A percentile compares a stretch with the other conserved stretches of the same genome.
These are phyloP conservation scores for Cyclocybe aegerita DNA, from an alignment of 768 basidiomycete genomes.

Conservation along the genomic window DNA sequence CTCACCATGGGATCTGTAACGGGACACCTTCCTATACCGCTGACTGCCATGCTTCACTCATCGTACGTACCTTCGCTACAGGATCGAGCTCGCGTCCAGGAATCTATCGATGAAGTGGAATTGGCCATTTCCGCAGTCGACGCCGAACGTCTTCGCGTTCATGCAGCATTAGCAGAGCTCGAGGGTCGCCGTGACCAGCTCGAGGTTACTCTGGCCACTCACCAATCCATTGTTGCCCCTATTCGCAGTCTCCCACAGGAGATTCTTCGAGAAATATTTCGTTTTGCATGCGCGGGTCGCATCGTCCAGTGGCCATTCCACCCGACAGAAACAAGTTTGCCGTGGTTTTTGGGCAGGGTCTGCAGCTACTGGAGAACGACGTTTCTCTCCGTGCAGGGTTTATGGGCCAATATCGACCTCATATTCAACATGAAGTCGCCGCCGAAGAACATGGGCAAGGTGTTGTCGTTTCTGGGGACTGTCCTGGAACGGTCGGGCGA, in stretches of 20 bases:
- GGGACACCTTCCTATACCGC: no score
- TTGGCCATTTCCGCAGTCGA: slow-evolving; percentile 6
- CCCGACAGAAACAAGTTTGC: slow-evolving; percentile 6
- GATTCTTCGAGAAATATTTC: slow-evolving; percentile 23
- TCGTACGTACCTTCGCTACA: slow-evolving; percentile 14
- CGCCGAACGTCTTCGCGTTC: slow-evolving; percentile 14
- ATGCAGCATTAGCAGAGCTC: slow-evolving; percentile 9
- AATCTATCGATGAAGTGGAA: slow-evolving; percentile 8
- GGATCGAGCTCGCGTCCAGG: slow-evolving; percentile 9
- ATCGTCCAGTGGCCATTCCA: slow-evolving; percentile 14
- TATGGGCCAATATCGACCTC: slow-evolving; percentile 21
- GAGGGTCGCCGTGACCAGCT: slow-evolving; percentile 9
- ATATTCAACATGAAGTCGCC: slow-evolving; percentile 3
- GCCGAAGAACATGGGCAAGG: not conserved
- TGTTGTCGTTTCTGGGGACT: slow-evolving; percentile 15
- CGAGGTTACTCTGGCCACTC: slow-evolving; percentile 1
- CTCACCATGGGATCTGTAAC: no score
- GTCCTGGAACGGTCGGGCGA: slow-evolving; percentile 20
- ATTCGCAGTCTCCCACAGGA: slow-evolving; percentile 23
- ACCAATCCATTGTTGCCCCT: slow-evolving; percentile 19
- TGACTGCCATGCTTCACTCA: slow-evolving; percentile 10
- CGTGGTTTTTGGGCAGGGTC: slow-evolving; percentile 20
- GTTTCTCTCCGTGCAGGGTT: slow-evolving; percentile 18
- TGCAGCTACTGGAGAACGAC: slow-evolving; percentile 28
- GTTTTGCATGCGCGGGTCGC: slow-evolving; percentile 11